Evolutionary conservation across 2,329 filamentous ascomycete genomes (phyloP), one percentile per base, ranked within the genome.

Genomic region (Aschersonia sp.): DNA sequence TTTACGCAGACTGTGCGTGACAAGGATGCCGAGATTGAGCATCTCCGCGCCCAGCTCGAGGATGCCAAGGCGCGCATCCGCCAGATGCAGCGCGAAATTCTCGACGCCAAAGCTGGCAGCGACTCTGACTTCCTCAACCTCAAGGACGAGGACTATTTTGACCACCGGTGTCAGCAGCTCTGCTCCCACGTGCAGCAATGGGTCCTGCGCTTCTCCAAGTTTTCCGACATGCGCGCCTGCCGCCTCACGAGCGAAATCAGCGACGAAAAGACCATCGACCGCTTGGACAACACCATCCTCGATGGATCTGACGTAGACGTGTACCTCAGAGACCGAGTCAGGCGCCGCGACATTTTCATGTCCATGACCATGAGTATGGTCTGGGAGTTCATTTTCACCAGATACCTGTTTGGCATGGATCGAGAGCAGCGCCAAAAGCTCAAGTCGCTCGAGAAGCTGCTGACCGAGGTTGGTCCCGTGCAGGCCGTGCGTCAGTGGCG

Each of bases 341-440:
- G 78, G 58, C 83, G 92, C 51, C 81, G 90, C 51, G 90, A 97
- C 63, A 82, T 97, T 50, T 96, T 98, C 73, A 96, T 97, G 87
- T 92, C 88, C 39, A 88, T 98, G 64, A 87, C 90, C 48, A 97
- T 97, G 89, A 92, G 85, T 52, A 96, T 98, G 88, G 82, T 98
- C 46, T 98, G 89, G 89, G 92, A 98, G 65, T 96, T 94, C 60
- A 83, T 98, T 61, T 98, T 98, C 62, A 96, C 90, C 7, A 81
- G 92, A 53, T 98, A 98, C 64, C 80, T 98, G 30, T 98, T 98
- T 63, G 92, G 92, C 57, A 95, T 98, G 87, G 92, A 98, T 63
- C 79, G 89, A 57, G 92, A 97, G 66, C 92, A 98, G 67, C 81
- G 92, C 57, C 89, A 97, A 65, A 97, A 97, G 67, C 82, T 98